These are phyloP conservation scores for Trebouxia gelatinosa DNA, from an alignment of 163 green algal species.

Conservation along the genomic window DNA sequence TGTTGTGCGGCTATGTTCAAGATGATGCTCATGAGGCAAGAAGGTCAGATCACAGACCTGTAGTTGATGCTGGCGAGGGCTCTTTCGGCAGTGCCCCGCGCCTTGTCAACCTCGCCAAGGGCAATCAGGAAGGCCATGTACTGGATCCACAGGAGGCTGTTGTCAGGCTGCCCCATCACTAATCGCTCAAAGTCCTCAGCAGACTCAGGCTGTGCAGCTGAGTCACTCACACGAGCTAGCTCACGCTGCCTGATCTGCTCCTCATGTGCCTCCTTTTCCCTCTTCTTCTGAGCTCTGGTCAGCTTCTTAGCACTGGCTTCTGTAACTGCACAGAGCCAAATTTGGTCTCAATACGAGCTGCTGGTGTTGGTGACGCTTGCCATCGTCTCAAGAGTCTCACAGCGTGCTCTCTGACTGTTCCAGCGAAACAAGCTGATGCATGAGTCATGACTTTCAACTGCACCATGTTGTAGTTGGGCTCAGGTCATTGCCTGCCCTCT, in stretches of 20 bases:
- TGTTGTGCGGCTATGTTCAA: no score
- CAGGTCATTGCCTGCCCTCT: no score
- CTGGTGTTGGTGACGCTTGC: no score
- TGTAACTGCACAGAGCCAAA: not conserved
- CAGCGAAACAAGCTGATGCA: no score
- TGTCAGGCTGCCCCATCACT: conserved; percentile 74
- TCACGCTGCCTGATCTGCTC: conserved; percentile 57
- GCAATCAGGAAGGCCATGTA: conserved; percentile 93
- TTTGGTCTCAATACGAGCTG: no score
- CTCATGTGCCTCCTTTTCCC: conserved; percentile 62
- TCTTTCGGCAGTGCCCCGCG: conserved; percentile 77
- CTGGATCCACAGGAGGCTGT: conserved; percentile 88
- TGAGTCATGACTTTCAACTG: no score
- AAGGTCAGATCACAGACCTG: no score
- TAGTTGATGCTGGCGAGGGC: conserved; percentile 88
- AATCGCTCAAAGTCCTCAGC: conserved; percentile 80
- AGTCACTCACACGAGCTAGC: conserved; percentile 36
- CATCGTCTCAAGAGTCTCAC: no score
- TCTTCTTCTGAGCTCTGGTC: conserved; percentile 58
- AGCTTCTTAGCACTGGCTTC: conserved; percentile 7
- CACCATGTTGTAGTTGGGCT: no score
- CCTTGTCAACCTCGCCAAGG: conserved; percentile 77
- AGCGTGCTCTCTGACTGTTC: no score
- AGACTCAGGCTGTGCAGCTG: conserved; percentile 50
- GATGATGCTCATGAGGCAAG: no score